Conservation (phyloP, 768 basidiomycete species). For the Royoungia palumana region DNA sequence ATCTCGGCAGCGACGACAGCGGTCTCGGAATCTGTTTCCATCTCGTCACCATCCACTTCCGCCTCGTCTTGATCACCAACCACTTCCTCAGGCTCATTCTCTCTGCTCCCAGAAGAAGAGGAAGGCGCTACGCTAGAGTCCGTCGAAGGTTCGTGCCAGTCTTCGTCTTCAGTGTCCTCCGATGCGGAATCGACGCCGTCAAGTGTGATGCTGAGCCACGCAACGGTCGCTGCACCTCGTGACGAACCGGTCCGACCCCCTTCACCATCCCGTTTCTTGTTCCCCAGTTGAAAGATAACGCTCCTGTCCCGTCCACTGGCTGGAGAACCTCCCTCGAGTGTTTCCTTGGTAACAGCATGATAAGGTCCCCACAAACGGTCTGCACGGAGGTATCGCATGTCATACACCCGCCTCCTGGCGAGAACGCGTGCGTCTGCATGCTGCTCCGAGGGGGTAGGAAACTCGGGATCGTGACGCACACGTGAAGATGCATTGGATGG, state of each 20-base stretch:
- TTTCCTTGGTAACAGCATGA: conserved; percentile 14
- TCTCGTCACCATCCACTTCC: conserved; percentile 8
- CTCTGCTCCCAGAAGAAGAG: not conserved
- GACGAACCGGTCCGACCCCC: not conserved
- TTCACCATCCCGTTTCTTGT: not conserved
- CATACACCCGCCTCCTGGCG: conserved; percentile 29
- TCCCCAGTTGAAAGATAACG: not conserved
- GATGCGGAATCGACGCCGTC: conserved; percentile 8
- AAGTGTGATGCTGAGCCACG: conserved; percentile 15
- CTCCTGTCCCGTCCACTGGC: not conserved
- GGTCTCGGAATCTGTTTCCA: not conserved
- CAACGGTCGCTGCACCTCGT: conserved; percentile 2
- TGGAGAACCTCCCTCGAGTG: not conserved
- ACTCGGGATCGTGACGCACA: not conserved
- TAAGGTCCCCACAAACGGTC: conserved; percentile 31
- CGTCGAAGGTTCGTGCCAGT: conserved; percentile 14
- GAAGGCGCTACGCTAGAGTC: not conserved
- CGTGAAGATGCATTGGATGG: too few relatives aligned
- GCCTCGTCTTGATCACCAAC: not conserved
- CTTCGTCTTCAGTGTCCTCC: conserved; percentile 18
- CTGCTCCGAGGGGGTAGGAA: conserved; percentile 16
- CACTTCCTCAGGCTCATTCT: not conserved
- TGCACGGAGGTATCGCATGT: conserved; percentile 29
- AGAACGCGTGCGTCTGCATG: conserved; percentile 25
- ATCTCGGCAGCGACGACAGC: not conserved